Conservation (phyloP, 1,284 basidiomycete genomes). For the Marasmius tenuissimus region DNA sequence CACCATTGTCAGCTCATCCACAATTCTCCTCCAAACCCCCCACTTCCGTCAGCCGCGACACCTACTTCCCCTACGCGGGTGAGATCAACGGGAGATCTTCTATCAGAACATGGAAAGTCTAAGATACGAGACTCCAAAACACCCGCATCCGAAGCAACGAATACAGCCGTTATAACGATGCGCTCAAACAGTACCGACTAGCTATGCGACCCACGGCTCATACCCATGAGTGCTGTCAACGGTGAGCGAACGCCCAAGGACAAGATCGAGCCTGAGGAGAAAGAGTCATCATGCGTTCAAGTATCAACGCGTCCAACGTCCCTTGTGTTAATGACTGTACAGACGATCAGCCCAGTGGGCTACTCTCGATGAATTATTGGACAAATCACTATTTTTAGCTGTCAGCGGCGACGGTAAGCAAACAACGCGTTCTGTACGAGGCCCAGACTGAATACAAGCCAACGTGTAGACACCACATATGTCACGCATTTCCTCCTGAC, state of each 20-base stretch:
- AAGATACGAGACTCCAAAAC: slow-evolving; percentile 1
- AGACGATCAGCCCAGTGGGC: slow-evolving; percentile 71
- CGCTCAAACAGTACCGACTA: slow-evolving; percentile 6
- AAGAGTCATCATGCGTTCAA: slow-evolving; percentile 32
- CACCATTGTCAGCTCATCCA: slow-evolving; percentile 14
- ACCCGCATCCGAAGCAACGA: slow-evolving; percentile 43
- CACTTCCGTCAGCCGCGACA: slow-evolving; percentile 22
- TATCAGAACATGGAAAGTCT: slow-evolving; percentile 25
- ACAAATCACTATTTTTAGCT: slow-evolving; percentile 73
- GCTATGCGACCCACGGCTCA: slow-evolving; percentile 9
- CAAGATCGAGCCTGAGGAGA: slow-evolving; percentile 31
- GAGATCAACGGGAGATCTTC: slow-evolving; percentile 56
- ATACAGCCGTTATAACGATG: slow-evolving; percentile 21
- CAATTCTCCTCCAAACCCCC: slow-evolving; percentile 27
- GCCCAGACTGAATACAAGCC: slow-evolving; percentile 14
- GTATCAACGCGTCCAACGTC: not conserved
- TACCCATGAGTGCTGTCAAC: slow-evolving; percentile 22
- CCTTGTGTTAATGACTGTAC: slow-evolving; percentile 12
- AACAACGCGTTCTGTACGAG: not conserved
- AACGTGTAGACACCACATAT: slow-evolving; percentile 62
- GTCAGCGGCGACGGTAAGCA: slow-evolving; percentile 75
- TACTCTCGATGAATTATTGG: slow-evolving; percentile 70
- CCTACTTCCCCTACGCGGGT: slow-evolving; percentile 48
- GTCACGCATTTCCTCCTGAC: slow-evolving; percentile 78
- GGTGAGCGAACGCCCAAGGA: slow-evolving; percentile 11